Conservation (phyloP, 2,329 filamentous ascomycete genomes). For the Penicillium janthinellum region DNA sequence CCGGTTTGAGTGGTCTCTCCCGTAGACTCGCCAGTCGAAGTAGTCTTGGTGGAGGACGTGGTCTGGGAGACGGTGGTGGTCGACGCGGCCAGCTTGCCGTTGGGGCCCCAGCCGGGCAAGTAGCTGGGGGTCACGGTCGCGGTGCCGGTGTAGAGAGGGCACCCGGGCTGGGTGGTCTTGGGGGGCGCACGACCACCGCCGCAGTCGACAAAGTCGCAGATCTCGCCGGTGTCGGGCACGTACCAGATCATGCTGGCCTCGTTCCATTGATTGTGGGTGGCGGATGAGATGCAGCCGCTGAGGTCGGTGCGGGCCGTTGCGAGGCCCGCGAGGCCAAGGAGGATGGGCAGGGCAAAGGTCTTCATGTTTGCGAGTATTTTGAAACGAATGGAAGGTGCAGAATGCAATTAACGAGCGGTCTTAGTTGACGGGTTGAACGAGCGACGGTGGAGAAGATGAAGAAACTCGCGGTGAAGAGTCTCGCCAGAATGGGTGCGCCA, state of each 20-base stretch:
- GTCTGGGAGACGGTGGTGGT: conserved; percentile 16
- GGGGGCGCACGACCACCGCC: conserved; percentile 67
- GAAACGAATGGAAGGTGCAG: conserved; percentile 8
- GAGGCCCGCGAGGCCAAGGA: conserved; percentile 22
- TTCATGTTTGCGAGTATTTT: conserved; percentile 23
- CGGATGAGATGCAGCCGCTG: conserved; percentile 30
- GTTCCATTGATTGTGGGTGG: conserved; percentile 29
- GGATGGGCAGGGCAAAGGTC: conserved; percentile 15
- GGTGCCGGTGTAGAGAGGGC: conserved; percentile 38
- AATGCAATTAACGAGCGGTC: conserved; percentile 3
- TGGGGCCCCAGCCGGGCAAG: conserved; percentile 26
- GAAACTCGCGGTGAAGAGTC: neutral
- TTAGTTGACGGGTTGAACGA: neutral
- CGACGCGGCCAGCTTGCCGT: conserved; percentile 21
- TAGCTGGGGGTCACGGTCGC: conserved; percentile 27
- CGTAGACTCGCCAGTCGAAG: conserved; percentile 3
- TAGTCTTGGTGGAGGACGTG: conserved; percentile 5
- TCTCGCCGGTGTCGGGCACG: conserved; percentile 64
- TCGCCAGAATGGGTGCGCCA: neutral
- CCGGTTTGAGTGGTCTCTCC: conserved; percentile 1
- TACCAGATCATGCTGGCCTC: conserved; percentile 52
- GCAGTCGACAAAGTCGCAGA: conserved; percentile 67
- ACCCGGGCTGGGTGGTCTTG: conserved; percentile 65
- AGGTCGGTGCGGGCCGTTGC: conserved; percentile 29
- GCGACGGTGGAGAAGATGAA: neutral